These are phyloP conservation scores for Mycena olivaceomarginata DNA, from an alignment of 768 basidiomycete genomes.

Conservation along the genomic window DNA sequence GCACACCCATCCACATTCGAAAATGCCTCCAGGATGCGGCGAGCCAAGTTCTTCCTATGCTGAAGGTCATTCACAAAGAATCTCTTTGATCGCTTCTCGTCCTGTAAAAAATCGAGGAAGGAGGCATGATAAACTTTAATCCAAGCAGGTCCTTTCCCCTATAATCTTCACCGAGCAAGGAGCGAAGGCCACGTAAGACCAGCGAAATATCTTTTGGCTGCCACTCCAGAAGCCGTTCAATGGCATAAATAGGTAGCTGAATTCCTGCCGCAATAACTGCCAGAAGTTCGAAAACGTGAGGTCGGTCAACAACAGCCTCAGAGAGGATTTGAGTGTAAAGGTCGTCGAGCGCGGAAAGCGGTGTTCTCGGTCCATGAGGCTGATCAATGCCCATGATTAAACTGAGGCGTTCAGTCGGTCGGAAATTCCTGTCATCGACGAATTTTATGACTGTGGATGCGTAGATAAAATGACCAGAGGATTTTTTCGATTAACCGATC, in stretches of 20 bases:
- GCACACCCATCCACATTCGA: too few species aligned
- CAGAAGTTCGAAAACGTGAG: constrained; percentile 20
- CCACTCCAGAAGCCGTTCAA: constrained; percentile 12
- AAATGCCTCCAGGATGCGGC: too few species aligned
- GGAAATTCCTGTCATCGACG: constrained; percentile 22
- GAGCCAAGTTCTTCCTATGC: too few species aligned
- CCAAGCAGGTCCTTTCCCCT: constrained; percentile 2
- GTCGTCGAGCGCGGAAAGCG: constrained; percentile 13
- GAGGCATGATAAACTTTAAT: too few species aligned
- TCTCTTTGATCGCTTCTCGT: too few species aligned
- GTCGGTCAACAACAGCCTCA: constrained; percentile 21
- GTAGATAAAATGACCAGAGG: not conserved
- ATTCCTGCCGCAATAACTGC: constrained; percentile 23
- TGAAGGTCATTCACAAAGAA: too few species aligned
- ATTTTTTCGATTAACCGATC: constrained; percentile 14
- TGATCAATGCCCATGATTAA: constrained; percentile 14
- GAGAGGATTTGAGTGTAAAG: constrained; percentile 20
- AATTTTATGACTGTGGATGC: constrained; percentile 18
- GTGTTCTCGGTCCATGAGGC: constrained; percentile 11
- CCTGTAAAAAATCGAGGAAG: too few species aligned
- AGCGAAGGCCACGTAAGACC: constrained; percentile 15
- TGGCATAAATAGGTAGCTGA: constrained; percentile 1
- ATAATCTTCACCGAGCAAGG: constrained; percentile 10
- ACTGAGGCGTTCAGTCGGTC: constrained; percentile 21
- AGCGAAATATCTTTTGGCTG: constrained; percentile 11